Conservation (phyloP, 2,329 filamentous ascomycete species). For the Dryadomyces quercivorus region DNA sequence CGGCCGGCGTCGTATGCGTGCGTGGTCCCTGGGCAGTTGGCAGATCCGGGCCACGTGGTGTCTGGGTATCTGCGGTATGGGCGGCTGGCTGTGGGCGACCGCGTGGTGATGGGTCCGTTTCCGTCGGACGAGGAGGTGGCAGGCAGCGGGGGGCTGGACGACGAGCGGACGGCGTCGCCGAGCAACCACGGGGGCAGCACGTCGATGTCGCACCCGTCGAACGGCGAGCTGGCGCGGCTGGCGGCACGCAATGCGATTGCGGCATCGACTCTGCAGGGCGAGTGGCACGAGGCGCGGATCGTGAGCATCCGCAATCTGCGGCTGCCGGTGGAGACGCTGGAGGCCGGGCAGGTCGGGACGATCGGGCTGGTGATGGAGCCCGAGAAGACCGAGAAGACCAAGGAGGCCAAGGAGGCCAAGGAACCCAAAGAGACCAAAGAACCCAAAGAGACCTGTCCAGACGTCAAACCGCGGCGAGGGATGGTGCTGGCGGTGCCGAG, state of each 20-base stretch:
- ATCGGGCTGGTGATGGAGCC: slow-evolving; percentile 61
- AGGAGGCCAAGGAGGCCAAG: too few relatives aligned
- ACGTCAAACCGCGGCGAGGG: slow-evolving; percentile 54
- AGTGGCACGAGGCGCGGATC: slow-evolving; percentile 73
- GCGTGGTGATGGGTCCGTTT: slow-evolving; percentile 70
- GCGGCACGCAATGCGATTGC: slow-evolving; percentile 40
- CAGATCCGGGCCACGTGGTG: slow-evolving; percentile 56
- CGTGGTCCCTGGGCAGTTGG: slow-evolving; percentile 26
- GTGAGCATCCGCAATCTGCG: slow-evolving; percentile 82
- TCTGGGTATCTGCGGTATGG: slow-evolving; percentile 79
- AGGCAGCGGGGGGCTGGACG: slow-evolving; percentile 26
- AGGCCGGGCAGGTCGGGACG: slow-evolving; percentile 77
- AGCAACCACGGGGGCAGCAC: slow-evolving; percentile 29
- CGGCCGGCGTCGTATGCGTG: slow-evolving; percentile 51
- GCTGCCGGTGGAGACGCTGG: slow-evolving; percentile 64
- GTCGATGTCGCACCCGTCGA: slow-evolving; percentile 40
- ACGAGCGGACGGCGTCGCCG: slow-evolving; percentile 33
- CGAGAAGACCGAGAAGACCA: slow-evolving; percentile 5
- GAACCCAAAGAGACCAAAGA: too few relatives aligned
- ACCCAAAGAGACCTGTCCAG: too few relatives aligned
- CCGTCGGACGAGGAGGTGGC: slow-evolving; percentile 41
- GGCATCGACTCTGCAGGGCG: slow-evolving; percentile 40
- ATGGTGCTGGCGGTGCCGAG: slow-evolving; percentile 65
- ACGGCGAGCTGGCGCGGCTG: slow-evolving; percentile 38
- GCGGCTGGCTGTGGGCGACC: slow-evolving; percentile 63